These are phyloP conservation scores for Aspergillus transmontanensis DNA, from an alignment of 2,329 filamentous ascomycete species.

Conservation along the genomic window DNA sequence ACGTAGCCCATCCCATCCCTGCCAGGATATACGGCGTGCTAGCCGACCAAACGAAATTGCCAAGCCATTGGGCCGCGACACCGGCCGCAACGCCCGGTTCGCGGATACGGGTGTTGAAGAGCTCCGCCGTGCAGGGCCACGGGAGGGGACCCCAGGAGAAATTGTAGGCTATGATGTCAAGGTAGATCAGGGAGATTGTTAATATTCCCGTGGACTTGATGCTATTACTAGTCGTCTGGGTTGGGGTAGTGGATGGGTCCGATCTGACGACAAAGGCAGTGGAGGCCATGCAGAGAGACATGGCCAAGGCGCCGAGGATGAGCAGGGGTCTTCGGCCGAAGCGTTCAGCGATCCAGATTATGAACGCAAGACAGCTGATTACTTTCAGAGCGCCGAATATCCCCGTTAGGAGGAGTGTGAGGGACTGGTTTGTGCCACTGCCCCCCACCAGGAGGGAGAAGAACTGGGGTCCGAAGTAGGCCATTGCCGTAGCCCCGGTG, in stretches of 20 bases:
- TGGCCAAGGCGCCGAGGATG: conserved; percentile 47
- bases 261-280: conserved; percentile 51
- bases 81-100: conserved; percentile 44
- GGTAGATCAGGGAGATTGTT: conserved; percentile 58
- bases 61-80: conserved; percentile 44
- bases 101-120: conserved; percentile 43
- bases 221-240: conserved; percentile 15
- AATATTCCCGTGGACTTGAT: conserved; percentile 50
- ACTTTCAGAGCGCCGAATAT: conserved; percentile 60
- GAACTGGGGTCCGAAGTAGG: conserved; percentile 59
- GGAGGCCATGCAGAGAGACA: conserved; percentile 51
- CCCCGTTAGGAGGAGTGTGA: conserved; percentile 54
- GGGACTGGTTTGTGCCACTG: conserved; percentile 40
- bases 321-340: conserved; percentile 57
- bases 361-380: conserved; percentile 52
- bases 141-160: conserved; percentile 45
- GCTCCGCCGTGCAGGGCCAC: conserved; percentile 43
- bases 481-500: conserved; percentile 57
- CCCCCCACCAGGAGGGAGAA: conserved; percentile 52
- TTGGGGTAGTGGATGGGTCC: conserved; percentile 35
- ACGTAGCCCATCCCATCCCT: conserved; percentile 51
- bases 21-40: conserved; percentile 47
- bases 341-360: conserved; percentile 56
- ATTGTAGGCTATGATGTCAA: conserved; percentile 54
- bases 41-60: conserved; percentile 46